Evolutionary conservation across 106 monocot genomes (phyloP).

Genomic region (Platanthera guangdongensis): DNA sequence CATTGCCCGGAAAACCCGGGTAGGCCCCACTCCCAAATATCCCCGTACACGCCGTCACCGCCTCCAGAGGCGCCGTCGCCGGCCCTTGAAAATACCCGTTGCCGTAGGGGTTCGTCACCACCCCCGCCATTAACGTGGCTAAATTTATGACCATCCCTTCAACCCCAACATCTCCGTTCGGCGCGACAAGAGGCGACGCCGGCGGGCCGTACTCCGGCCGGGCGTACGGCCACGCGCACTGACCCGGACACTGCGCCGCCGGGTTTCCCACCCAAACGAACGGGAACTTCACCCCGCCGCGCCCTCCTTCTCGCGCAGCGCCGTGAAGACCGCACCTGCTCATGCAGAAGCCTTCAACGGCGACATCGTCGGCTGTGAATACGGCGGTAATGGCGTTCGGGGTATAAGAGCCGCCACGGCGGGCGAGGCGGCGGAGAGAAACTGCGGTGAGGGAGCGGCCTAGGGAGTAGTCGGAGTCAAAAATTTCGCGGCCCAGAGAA

Average conservation of each 20-base stretch:
- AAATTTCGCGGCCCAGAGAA: constrained; percentile 20
- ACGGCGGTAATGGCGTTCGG: constrained; percentile 27
- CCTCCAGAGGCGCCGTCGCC: constrained; percentile 38
- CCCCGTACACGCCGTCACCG: constrained; percentile 38
- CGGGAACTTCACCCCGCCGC: constrained; percentile 4
- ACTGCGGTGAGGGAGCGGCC: constrained; percentile 31
- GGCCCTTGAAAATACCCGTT: constrained; percentile 45
- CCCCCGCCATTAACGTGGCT: constrained; percentile 40
- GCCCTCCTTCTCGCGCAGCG: constrained; percentile 6
- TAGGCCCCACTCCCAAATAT: constrained; percentile 42
- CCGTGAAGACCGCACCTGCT: constrained; percentile 56
- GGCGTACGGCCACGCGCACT: constrained; percentile 63
- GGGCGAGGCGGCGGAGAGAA: constrained; percentile 19
- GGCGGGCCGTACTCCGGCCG: constrained; percentile 40
- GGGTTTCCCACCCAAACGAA: constrained; percentile 55
- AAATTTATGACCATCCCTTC: constrained; percentile 51
- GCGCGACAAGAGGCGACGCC: constrained; percentile 25
- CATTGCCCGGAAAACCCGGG: constrained; percentile 40
- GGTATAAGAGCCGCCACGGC: neutral
- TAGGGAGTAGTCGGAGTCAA: constrained; percentile 29
- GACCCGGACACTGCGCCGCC: constrained; percentile 49
- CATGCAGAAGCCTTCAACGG: constrained; percentile 71
- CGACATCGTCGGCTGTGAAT: constrained; percentile 51
- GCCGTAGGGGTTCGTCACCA: constrained; percentile 49
- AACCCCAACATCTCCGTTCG: constrained; percentile 38